A percentile compares a stretch with the other conserved stretches of the same genome.
These are phyloP conservation scores for Naematelia encephala DNA, from an alignment of 768 basidiomycete genomes.

Conservation along the genomic window DNA sequence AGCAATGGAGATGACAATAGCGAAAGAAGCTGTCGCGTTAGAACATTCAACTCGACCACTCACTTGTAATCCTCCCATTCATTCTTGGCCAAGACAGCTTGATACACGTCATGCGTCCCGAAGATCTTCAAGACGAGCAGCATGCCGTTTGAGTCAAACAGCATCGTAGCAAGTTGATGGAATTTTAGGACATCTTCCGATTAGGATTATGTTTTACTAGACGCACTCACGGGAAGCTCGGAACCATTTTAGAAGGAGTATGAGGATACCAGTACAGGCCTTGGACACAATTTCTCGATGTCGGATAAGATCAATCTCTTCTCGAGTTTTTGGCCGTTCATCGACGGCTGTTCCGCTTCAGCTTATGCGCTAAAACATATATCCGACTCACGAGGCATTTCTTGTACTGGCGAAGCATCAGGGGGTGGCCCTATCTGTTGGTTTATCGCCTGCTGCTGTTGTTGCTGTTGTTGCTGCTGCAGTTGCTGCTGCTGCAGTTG, in stretches of 20 bases:
- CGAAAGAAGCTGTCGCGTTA: constrained; percentile 76
- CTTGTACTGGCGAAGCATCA: constrained; percentile 36
- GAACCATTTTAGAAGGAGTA: constrained; percentile 94
- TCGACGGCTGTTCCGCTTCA: constrained; percentile 21
- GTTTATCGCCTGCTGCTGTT: background rate
- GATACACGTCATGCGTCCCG: constrained; percentile 85
- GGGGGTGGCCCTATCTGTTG: constrained; percentile 1
- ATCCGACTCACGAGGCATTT: constrained; percentile 36
- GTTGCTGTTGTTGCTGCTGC: constrained; percentile 13
- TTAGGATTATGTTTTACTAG: background rate
- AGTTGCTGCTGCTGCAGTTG: constrained; percentile 11
- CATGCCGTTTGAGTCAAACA: constrained; percentile 92
- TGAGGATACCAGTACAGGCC: constrained; percentile 88
- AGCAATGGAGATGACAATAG: constrained; percentile 77
- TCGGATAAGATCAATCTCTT: constrained; percentile 87
- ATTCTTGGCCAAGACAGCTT: constrained; percentile 78
- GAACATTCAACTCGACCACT: constrained; percentile 11
- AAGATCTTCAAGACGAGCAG: constrained; percentile 96
- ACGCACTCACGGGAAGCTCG: constrained; percentile 84
- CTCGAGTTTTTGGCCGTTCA: constrained; percentile 67
- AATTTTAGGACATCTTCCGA: constrained; percentile 90
- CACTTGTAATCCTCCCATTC: constrained; percentile 58
- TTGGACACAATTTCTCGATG: constrained; percentile 98
- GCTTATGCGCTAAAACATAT: constrained; percentile 26
- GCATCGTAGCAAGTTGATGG: constrained; percentile 90